These are phyloP conservation scores for Botryobasidium botryosum DNA, from an alignment of 768 basidiomycete genomes.

Conservation along the genomic window DNA sequence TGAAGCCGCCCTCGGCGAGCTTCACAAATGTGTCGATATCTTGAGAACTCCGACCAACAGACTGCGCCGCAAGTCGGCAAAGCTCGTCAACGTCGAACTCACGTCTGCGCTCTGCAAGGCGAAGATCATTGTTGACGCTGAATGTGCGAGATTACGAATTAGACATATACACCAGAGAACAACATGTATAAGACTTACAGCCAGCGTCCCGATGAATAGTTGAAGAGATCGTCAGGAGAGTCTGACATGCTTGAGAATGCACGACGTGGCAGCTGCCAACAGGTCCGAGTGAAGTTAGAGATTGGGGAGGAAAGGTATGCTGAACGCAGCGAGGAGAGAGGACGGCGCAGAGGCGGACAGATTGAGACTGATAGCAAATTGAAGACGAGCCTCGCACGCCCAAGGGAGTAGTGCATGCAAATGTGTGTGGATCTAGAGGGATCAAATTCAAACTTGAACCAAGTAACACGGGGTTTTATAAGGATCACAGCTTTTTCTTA, in stretches of 20 bases:
- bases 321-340: slow-evolving; percentile 16
- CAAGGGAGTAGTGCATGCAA: background rate
- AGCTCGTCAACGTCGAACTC: slow-evolving; percentile 28
- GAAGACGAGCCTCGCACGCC: background rate
- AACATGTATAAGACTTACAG: slow-evolving; percentile 13
- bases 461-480: too few species aligned
- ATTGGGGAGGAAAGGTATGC: slow-evolving; percentile 13
- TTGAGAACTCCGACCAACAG: slow-evolving; percentile 22
- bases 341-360: slow-evolving; percentile 10
- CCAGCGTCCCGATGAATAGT: slow-evolving; percentile 18
- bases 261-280: slow-evolving; percentile 12
- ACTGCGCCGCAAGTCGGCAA: slow-evolving; percentile 30
- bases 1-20: slow-evolving; percentile 28
- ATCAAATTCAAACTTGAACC: too few species aligned
- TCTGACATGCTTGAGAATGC: slow-evolving; percentile 10
- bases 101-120: slow-evolving; percentile 28
- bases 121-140: slow-evolving; percentile 22
- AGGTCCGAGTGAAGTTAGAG: slow-evolving; percentile 14
- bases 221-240: slow-evolving; percentile 12
- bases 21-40: slow-evolving; percentile 26
- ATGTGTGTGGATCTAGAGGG: too few species aligned
- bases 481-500: too few species aligned
- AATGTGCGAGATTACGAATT: slow-evolving; percentile 7
- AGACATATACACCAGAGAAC: slow-evolving; percentile 11
- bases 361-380: background rate